Evolutionary conservation across 1,284 basidiomycete genomes (phyloP).

Genomic region (Chalciporus sp.): DNA sequence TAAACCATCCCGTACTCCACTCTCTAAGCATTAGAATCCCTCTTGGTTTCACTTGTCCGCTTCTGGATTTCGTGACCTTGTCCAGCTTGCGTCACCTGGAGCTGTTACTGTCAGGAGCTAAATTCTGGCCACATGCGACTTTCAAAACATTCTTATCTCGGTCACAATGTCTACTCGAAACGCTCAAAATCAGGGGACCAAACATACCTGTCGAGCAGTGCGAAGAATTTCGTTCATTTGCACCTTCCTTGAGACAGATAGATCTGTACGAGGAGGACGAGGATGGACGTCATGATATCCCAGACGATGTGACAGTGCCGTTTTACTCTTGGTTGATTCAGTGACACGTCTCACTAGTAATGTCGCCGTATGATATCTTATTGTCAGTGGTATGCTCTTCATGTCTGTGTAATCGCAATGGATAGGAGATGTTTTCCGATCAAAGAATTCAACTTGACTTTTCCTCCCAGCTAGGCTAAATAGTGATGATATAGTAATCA

Average conservation of each 20-base stretch:
- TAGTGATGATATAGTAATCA: too few relatives aligned
- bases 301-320: too few relatives aligned
- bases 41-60: slow-evolving; percentile 3
- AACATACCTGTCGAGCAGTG: slow-evolving; percentile 10
- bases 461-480: too few relatives aligned
- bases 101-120: slow-evolving; percentile 15
- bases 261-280: slow-evolving; percentile 1
- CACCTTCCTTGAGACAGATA: slow-evolving; percentile 21
- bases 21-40: neutral
- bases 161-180: slow-evolving; percentile 22
- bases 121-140: slow-evolving; percentile 11
- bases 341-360: too few relatives aligned
- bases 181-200: slow-evolving; percentile 13
- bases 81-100: slow-evolving; percentile 14
- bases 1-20: neutral
- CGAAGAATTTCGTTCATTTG: slow-evolving; percentile 9
- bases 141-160: slow-evolving; percentile 18
- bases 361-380: too few relatives aligned
- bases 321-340: too few relatives aligned
- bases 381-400: too few relatives aligned
- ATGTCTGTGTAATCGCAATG: too few relatives aligned
- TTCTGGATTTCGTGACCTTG: slow-evolving; percentile 15
- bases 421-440: too few relatives aligned
- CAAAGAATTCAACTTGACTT: too few relatives aligned
- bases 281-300: too few relatives aligned